A percentile compares a stretch with the other conserved stretches of the same genome.
phyloP scores from a whole-genome alignment of 1,284 basidiomycete species.

The Austroboletus novae-zelandiae region DNA sequence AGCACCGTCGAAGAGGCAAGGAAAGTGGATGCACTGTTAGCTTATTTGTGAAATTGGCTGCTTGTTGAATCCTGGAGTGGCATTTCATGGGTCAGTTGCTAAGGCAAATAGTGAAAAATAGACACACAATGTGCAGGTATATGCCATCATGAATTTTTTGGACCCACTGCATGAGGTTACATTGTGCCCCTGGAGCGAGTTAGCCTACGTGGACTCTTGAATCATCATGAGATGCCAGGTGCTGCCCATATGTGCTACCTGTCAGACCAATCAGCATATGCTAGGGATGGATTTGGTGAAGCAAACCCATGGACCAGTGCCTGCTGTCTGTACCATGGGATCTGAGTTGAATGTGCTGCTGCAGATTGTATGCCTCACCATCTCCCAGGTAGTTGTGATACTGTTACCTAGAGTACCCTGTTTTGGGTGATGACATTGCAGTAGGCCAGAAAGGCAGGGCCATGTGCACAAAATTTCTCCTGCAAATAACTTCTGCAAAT shows the following conservation, averaged over 20 bases:
- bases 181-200: conserved; percentile 51
- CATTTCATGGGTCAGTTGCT: background rate
- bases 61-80: conserved; percentile 46
- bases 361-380: conserved; percentile 46
- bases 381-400: conserved; percentile 71
- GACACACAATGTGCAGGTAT: conserved; percentile 51
- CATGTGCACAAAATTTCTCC: conserved; percentile 84
- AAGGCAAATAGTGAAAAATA: background rate
- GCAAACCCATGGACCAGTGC: conserved; percentile 71
- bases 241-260: conserved; percentile 88
- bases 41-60: conserved; percentile 76
- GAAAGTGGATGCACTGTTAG: conserved; percentile 60
- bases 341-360: conserved; percentile 70
- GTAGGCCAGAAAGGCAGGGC: conserved; percentile 91
- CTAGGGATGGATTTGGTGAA: background rate
- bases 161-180: conserved; percentile 66
- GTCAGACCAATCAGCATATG: background rate
- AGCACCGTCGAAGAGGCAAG: conserved; percentile 71
- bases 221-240: conserved; percentile 81
- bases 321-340: conserved; percentile 50
- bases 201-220: conserved; percentile 55
- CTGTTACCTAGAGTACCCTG: conserved; percentile 58
- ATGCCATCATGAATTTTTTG: conserved; percentile 73
- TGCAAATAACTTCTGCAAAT: too few relatives aligned
- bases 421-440: conserved; percentile 77